Percentiles rank a stretch among this genome's conserved stretches.
These are phyloP conservation scores for Sordariomycetes sp. DNA, from an alignment of 2,329 filamentous ascomycete genomes.

Conservation along the genomic window DNA sequence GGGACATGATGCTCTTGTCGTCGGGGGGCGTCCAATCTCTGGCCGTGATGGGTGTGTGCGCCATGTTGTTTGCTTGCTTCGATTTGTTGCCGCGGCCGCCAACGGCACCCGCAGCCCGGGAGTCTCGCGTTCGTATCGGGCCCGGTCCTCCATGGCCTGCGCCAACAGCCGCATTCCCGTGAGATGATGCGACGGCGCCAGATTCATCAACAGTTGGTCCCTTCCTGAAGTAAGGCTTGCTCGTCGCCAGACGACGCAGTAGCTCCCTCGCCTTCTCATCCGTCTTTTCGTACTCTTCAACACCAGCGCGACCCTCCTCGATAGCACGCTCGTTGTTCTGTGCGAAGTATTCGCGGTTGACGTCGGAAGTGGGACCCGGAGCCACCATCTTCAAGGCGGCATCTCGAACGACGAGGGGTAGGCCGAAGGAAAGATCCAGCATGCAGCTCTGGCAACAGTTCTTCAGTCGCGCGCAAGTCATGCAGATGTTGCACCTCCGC, in stretches of 20 bases:
- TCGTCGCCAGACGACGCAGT: constrained; percentile 72
- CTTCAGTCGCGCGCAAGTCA: constrained; percentile 93
- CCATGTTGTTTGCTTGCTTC: constrained; percentile 35
- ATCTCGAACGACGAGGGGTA: constrained; percentile 90
- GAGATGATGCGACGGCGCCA: constrained; percentile 14
- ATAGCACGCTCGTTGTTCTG: constrained; percentile 95
- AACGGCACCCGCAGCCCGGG: constrained; percentile 36
- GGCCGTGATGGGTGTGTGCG: constrained; percentile 54
- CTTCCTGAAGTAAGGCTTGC: constrained; percentile 91
- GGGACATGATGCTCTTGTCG: constrained; percentile 78
- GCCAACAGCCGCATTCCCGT: constrained; percentile 37
- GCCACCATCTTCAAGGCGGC: constrained; percentile 97
- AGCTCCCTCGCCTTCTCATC: constrained; percentile 94
- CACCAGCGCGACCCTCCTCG: constrained; percentile 74
- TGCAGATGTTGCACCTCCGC: constrained; percentile 88
- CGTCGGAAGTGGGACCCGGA: constrained; percentile 79
- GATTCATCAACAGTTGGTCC: constrained; percentile 61
- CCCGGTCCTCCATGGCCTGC: constrained; percentile 55
- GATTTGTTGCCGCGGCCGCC: not conserved
- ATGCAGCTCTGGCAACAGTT: constrained; percentile 99
- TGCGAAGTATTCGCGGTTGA: constrained; percentile 95
- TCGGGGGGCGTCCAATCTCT: constrained; percentile 78
- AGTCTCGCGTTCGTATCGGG: constrained; percentile 68
- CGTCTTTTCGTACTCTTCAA: constrained; percentile 91
- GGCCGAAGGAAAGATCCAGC: constrained; percentile 90